Conservation (phyloP, 306 rosid genomes). For the Luffa aegyptiaca region DNA sequence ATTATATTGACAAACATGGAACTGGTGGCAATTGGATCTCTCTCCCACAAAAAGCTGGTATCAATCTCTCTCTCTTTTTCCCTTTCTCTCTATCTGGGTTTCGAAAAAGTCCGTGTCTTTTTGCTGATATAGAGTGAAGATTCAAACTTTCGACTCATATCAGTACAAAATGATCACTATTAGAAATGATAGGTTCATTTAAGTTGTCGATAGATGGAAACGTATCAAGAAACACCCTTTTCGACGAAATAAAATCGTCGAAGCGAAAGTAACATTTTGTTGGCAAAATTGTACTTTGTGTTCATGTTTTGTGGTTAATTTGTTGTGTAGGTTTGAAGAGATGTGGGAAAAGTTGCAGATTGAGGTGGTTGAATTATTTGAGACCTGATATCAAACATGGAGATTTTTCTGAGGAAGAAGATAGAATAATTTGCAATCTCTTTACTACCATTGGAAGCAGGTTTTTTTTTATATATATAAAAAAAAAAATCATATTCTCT, state of each 20-base stretch:
- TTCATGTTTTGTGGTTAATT: not conserved
- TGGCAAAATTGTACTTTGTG: not conserved
- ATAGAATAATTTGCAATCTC: conserved; percentile 62
- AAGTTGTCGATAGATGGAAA: no score
- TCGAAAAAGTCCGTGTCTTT: not conserved
- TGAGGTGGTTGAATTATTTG: conserved; percentile 93
- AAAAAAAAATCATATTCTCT: not conserved
- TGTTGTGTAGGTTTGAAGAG: conserved; percentile 57
- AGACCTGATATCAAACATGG: conserved; percentile 92
- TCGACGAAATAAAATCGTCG: no score
- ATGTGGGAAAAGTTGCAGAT: conserved; percentile 93
- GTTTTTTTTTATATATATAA: no score
- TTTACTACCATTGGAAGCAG: conserved; percentile 92
- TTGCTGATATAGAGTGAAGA: not conserved
- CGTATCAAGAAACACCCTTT: no score
- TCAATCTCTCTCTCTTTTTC: not conserved
- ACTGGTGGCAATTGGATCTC: conserved; percentile 95
- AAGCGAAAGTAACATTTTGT: no score
- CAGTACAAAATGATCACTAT: no score
- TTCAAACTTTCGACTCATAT: not conserved
- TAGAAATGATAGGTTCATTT: no score
- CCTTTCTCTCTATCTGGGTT: not conserved
- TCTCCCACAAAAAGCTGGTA: conserved; percentile 80
- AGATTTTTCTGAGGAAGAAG: conserved; percentile 79
- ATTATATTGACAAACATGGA: conserved; percentile 58